Base-by-base conservation (phyloP, 1,139 yeast species). In the Petasospora fabianii region DNA sequence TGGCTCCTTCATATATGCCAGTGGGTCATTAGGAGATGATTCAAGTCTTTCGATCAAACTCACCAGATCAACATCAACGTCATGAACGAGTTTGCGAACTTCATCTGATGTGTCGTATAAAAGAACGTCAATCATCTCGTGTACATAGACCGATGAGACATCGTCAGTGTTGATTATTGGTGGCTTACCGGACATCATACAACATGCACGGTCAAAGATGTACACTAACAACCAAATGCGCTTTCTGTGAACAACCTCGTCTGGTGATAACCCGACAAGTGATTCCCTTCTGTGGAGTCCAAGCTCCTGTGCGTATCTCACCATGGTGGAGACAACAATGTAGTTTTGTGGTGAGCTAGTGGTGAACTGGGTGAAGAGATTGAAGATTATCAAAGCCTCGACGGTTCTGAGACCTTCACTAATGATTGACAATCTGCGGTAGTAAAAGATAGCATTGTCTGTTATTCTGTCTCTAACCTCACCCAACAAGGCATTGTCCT, bases 261-360 rank as follows among this genome's bases (percentile, higher is more conserved):
- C 61, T 0, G 49, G 48, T 0, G 68, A 41, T 18, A 76, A 49
- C 0, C 69, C 66, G 7, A 52, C 50, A 36, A 69, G 69, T 3
- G 73, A 59, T 47, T 81, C 86, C 13, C 60, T 61, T 24, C 86
- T 61, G 53, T 84, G 84, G 18, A 84, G 61, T 0, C 94, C 94
- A 41, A 81, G 59, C 35, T 77, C 82, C 47, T 73, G 79, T 0
- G 86, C 84, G 48, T 68, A 71, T 40, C 86, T 63, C 3, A 77
- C 68, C 1, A 81, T 81, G 8, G 74, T 68, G 0, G 80, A 61
- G 0, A 69, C 55, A 10, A 80, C 51, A 26, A 69, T 62, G 49
- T 68, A 71, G 27, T 71, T 66, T 5, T 66, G 59, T 27, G 71
- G 72, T 14, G 75, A 66, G 6, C 65, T 56, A 12, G 71, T 56